Percentiles rank a stretch among this genome's conserved stretches.
Evolutionary conservation across 2,329 filamentous ascomycete genomes (phyloP).

Genomic region (Rhynchosporium agropyri): DNA sequence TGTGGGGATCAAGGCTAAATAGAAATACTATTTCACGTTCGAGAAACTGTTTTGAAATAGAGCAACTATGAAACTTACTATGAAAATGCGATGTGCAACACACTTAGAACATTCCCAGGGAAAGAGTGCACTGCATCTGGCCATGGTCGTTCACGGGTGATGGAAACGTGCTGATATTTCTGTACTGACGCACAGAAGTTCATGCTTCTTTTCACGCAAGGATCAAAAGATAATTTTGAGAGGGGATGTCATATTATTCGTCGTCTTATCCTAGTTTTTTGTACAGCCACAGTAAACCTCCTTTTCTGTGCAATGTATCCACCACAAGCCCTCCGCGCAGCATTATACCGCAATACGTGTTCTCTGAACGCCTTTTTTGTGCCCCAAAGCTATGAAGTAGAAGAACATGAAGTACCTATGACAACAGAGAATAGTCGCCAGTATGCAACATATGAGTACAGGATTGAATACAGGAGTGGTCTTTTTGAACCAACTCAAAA

Average conservation of each 20-base stretch:
- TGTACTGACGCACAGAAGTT: constrained; percentile 22
- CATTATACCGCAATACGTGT: constrained; percentile 36
- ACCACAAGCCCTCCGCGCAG: constrained; percentile 35
- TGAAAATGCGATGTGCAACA: constrained; percentile 35
- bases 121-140: constrained; percentile 12
- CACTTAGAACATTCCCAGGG: constrained; percentile 11
- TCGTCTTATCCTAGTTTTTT: constrained; percentile 50
- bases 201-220: not conserved
- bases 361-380: constrained; percentile 42
- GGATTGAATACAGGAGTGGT: constrained; percentile 35
- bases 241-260: constrained; percentile 60
- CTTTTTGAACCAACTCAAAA: constrained; percentile 41
- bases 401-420: constrained; percentile 40
- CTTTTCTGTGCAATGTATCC: constrained; percentile 39
- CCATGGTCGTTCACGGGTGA: not conserved
- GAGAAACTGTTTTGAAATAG: constrained; percentile 20
- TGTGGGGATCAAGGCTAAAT: constrained; percentile 18
- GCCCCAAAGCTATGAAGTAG: constrained; percentile 42
- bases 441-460: constrained; percentile 44
- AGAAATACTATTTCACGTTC: constrained; percentile 16
- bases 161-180: constrained; percentile 18
- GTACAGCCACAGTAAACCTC: constrained; percentile 40
- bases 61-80: constrained; percentile 29
- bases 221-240: constrained; percentile 45
- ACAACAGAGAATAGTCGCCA: constrained; percentile 42